Conservation (phyloP, 352 stramenopile species). For the Phytophthora pistaciae region DNA sequence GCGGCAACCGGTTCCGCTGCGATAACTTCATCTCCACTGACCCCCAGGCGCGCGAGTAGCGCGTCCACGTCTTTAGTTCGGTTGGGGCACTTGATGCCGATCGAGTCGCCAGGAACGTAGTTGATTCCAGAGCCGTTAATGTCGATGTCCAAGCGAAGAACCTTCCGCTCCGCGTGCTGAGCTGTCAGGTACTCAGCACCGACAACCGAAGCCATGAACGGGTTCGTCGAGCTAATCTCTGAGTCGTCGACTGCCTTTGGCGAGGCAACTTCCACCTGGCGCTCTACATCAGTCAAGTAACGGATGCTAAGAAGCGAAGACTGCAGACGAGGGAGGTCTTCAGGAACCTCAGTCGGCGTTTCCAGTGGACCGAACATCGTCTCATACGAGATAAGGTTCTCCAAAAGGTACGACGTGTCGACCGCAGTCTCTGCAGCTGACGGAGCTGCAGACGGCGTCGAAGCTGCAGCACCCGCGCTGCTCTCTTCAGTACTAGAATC, state of each 20-base stretch:
- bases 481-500: conserved; percentile 33
- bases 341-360: conserved; percentile 41
- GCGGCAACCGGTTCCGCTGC: conserved; percentile 44
- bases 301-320: conserved; percentile 55
- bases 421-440: background rate
- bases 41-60: conserved; percentile 61
- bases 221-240: conserved; percentile 58
- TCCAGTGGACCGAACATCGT: conserved; percentile 62
- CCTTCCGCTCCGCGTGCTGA: conserved; percentile 56
- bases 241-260: conserved; percentile 11
- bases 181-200: conserved; percentile 64
- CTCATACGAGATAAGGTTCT: conserved; percentile 62
- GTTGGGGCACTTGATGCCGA: conserved; percentile 90
- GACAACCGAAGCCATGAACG: conserved; percentile 55
- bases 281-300: conserved; percentile 41
- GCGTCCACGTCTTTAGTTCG: conserved; percentile 66
- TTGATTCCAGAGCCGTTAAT: conserved; percentile 54
- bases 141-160: conserved; percentile 65
- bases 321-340: conserved; percentile 68
- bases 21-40: conserved; percentile 47
- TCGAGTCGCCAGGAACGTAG: conserved; percentile 86
- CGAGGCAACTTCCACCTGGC: conserved; percentile 4
- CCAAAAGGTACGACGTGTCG: conserved; percentile 41
- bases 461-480: background rate
- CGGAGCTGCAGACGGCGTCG: background rate